These are phyloP conservation scores for Aspergillus glaucus DNA, from an alignment of 2,329 filamentous ascomycete species.

Conservation along the genomic window DNA sequence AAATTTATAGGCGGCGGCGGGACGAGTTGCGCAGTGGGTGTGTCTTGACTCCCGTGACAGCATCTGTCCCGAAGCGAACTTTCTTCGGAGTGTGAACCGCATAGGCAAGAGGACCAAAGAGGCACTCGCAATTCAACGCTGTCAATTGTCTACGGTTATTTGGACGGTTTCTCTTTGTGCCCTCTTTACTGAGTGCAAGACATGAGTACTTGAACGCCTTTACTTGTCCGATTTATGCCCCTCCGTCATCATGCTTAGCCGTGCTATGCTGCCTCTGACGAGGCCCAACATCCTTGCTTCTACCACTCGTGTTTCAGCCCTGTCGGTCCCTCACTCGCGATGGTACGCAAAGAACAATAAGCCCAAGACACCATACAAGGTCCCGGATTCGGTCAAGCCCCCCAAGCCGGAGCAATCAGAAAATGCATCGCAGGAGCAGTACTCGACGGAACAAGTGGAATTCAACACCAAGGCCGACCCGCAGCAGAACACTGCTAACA, in stretches of 20 bases:
- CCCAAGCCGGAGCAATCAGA: conserved; percentile 20
- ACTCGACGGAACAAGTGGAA: conserved; percentile 33
- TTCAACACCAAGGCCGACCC: conserved; percentile 30
- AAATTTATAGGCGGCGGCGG: conserved; percentile 10
- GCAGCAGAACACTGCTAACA: conserved; percentile 23
- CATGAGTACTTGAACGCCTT: conserved; percentile 13
- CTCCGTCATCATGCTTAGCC: conserved; percentile 36
- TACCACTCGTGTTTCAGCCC: conserved; percentile 27
- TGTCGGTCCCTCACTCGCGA: conserved; percentile 29
- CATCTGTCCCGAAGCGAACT: conserved; percentile 16
- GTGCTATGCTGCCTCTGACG: conserved; percentile 39
- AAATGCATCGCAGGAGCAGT: conserved; percentile 20
- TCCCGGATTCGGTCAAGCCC: conserved; percentile 26
- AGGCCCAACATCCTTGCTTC: conserved; percentile 36
- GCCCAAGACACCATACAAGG: conserved; percentile 28
- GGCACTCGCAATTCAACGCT: conserved; percentile 6
- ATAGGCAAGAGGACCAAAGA: not conserved
- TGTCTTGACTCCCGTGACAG: conserved; percentile 16
- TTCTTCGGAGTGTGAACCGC: conserved; percentile 18
- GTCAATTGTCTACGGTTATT: conserved; percentile 3
- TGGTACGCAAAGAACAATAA: conserved; percentile 35
- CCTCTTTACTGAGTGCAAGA: conserved; percentile 5
- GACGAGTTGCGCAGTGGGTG: conserved; percentile 17
- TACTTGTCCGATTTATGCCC: conserved; percentile 9
- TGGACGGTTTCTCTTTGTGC: not conserved